Conservation (phyloP, 2,329 filamentous ascomycete genomes). For the Aphanoascus verrucosus region DNA sequence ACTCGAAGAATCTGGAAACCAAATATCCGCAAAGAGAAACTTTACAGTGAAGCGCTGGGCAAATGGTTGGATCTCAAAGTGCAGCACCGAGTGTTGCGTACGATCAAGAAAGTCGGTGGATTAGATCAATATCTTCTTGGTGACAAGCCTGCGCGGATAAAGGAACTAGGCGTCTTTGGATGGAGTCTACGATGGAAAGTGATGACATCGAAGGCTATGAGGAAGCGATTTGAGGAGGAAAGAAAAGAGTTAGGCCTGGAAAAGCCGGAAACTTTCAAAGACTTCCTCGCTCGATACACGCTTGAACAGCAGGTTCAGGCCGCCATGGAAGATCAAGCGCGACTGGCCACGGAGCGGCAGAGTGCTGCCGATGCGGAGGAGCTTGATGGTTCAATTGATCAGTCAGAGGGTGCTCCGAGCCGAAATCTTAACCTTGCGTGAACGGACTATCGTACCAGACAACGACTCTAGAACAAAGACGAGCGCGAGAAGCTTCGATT, state of each 20-base stretch:
- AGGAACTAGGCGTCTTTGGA: conserved; percentile 77
- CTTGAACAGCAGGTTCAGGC: conserved; percentile 30
- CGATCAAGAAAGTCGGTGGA: conserved; percentile 73
- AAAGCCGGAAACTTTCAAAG: conserved; percentile 26
- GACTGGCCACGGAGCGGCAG: not conserved
- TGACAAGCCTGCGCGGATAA: conserved; percentile 63
- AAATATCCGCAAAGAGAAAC: conserved; percentile 39
- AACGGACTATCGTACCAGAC: not conserved
- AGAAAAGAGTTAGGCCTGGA: conserved; percentile 55
- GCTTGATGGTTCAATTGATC: not conserved
- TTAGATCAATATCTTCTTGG: conserved; percentile 86
- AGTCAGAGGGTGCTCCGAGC: not conserved
- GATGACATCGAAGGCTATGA: conserved; percentile 64
- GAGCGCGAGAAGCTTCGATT: not conserved
- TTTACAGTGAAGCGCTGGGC: conserved; percentile 36
- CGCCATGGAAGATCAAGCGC: conserved; percentile 22
- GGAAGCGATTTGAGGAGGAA: conserved; percentile 55
- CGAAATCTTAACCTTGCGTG: conserved; percentile 5
- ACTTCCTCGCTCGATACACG: conserved; percentile 37
- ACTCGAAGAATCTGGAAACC: conserved; percentile 41
- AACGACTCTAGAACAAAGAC: too few relatives aligned
- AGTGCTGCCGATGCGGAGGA: not conserved
- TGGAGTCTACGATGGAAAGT: conserved; percentile 86
- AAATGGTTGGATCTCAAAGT: conserved; percentile 38
- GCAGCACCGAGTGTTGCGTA: conserved; percentile 37